Evolutionary conservation across 305 asterid genomes (phyloP), one percentile per base, ranked within the genome.

Genomic region (Solanum chacoense): DNA sequence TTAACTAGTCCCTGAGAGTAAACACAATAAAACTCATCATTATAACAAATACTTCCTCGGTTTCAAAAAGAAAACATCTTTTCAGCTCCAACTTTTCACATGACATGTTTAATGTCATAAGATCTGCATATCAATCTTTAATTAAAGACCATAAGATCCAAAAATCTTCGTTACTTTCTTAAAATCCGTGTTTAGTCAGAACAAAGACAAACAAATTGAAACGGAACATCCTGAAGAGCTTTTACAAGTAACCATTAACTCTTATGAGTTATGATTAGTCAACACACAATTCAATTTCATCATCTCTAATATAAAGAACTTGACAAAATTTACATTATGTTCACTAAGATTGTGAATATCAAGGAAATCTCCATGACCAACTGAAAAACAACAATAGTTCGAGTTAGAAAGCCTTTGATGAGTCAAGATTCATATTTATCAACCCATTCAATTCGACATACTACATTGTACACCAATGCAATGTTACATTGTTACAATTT

Each of bases 1-100:
- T 90, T 92, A 93, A 63, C 67, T 42, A 78, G 84, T 72, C 84
- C 29, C 98, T 93, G 94, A 92, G 91, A 29, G 85, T 28, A 50
- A 86, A 18, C 22, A 29, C 31, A 83, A 31, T 50, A 18, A 83
- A 29, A 31, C 73, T 83, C 73, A 83, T 50, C 42, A 50, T 29
- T 83, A 31, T 83, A 83, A 83, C 73, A 24, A 67, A 31, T 67
- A n/a, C 16, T 11, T 24, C 31, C 73, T 24, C 31, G 1, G 73
- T 24, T 67, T 67, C 8, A 67, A 67, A 67, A 24, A 24, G 73
- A 67, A 67, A 67, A 67, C 73, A 2, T n/a, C 8, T 67, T 24
- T 11, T 5, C 73, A 24, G 6, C 13, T 67, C 31, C 7, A 67
- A 10, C 8, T 67, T 67, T 67, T 67, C 31, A 67, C 28, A 10